A percentile compares a stretch with the other conserved stretches of the same genome.
Conservation (phyloP, 2,329 filamentous ascomycete species). For the Helminthosporium solani region DNA sequence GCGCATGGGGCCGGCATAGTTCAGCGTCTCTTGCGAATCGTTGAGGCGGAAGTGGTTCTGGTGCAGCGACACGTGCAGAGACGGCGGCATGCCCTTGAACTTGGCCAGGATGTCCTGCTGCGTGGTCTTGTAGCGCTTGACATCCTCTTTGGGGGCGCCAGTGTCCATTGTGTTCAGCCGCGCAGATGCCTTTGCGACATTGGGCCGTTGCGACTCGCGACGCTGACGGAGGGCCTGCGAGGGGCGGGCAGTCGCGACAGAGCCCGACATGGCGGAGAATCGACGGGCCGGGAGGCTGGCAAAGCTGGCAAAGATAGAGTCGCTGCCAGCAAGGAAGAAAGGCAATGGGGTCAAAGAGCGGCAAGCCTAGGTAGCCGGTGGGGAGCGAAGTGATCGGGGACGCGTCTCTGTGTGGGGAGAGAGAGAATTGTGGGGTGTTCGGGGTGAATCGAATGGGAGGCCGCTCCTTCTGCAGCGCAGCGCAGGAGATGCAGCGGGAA, state of each 20-base stretch:
- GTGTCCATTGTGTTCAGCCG: constrained; percentile 32
- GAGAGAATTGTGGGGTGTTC: not conserved
- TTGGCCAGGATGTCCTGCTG: constrained; percentile 80
- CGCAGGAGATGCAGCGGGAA: not conserved
- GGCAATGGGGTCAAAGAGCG: no score
- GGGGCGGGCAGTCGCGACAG: constrained; percentile 36
- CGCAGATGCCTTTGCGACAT: constrained; percentile 28
- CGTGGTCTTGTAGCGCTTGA: constrained; percentile 59
- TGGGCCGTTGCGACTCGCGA: constrained; percentile 46
- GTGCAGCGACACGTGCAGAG: constrained; percentile 82
- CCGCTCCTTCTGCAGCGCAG: not conserved
- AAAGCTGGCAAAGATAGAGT: not conserved
- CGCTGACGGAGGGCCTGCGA: constrained; percentile 47
- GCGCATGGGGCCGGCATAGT: constrained; percentile 90
- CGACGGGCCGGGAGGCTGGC: not conserved
- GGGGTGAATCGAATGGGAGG: not conserved
- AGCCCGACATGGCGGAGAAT: constrained; percentile 34
- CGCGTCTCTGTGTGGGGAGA: not conserved
- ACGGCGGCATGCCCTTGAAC: constrained; percentile 71
- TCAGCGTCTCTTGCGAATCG: constrained; percentile 87
- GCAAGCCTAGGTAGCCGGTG: not conserved
- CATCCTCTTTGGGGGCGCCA: constrained; percentile 28
- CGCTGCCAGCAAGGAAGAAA: not conserved
- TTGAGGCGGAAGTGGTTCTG: constrained; percentile 79
- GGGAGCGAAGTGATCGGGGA: not conserved